Base-by-base conservation (phyloP, 2,329 filamentous ascomycete species). In the Fusarium camptoceras region DNA sequence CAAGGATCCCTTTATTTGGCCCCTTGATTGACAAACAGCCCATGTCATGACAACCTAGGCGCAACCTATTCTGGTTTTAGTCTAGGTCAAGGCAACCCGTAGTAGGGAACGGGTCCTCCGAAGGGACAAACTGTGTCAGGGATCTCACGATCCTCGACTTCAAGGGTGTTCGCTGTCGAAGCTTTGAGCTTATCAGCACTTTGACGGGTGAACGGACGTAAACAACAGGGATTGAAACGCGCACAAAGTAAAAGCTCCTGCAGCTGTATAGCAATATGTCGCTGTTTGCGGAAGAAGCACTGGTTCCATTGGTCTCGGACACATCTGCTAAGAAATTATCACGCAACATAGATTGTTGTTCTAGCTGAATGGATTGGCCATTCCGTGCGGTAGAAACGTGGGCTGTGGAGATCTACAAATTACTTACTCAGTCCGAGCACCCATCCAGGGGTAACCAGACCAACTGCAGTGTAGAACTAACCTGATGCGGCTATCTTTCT, bases 361-460 rank as follows among this genome's bases (percentile, higher is more conserved):
- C 41, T 70, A 48, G 49, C 24, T 41, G 6, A 55, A 66, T 46
- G 55, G 61, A 46, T 64, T 67, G 58, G 66, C 18, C 34, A 44
- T 61, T 48, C 59, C 28, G 51, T 39, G 41, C 39, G 39, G 55
- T 42, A 55, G 62, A 63, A 68, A 68, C 68, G 67, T 68, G 63
- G 68, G 58, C 43, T 25, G 67, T 68, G 67, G 67, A 68, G 67
- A 55, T 48, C 50, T 59, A 59, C 60, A 59, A 65, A 65, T 65
- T 65, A 59, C 54, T 25, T 49, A 30, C 37, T 37, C 24, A 59
- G 58, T 64, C 50, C 54, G 53, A 68, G 67, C 67, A 65, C 66
- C 54, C 27, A 55, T 71, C 67, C 67, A 71, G 63, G 67, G 63
- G 67, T 53, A 64, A 55, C 55, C 39, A 51, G 42, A 18, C 49